Conservation (phyloP, 2,329 filamentous ascomycete genomes). For the Aspergillus japonicus region DNA sequence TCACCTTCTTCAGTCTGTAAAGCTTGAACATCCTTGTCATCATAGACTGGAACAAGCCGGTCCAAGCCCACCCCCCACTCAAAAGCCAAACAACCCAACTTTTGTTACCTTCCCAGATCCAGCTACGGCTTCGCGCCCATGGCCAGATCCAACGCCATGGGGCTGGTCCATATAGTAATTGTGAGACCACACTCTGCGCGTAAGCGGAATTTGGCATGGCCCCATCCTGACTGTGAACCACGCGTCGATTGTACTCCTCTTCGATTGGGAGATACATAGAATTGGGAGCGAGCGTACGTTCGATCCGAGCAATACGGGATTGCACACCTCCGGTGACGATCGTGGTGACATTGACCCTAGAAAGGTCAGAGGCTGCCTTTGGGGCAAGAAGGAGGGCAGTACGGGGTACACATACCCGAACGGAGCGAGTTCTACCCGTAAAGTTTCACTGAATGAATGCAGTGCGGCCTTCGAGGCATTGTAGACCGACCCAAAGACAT, state of each 20-base stretch:
- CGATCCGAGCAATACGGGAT: slow-evolving; percentile 56
- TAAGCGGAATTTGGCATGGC: slow-evolving; percentile 55
- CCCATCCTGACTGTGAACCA: slow-evolving; percentile 54
- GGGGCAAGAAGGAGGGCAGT: not conserved
- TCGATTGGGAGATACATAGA: slow-evolving; percentile 55
- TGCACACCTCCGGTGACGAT: slow-evolving; percentile 61
- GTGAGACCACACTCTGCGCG: slow-evolving; percentile 54
- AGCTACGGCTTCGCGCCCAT: slow-evolving; percentile 36
- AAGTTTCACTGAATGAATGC: slow-evolving; percentile 57
- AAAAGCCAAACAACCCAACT: slow-evolving; percentile 54
- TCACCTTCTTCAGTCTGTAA: slow-evolving; percentile 42
- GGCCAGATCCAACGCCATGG: slow-evolving; percentile 54
- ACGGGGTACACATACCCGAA: slow-evolving; percentile 34
- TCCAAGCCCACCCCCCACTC: slow-evolving; percentile 48
- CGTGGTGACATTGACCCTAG: slow-evolving; percentile 52
- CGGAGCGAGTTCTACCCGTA: slow-evolving; percentile 58
- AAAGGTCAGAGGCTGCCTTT: not conserved
- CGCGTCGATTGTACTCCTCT: slow-evolving; percentile 51
- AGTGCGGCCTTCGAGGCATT: slow-evolving; percentile 61
- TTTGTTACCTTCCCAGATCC: slow-evolving; percentile 53
- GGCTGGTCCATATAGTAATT: slow-evolving; percentile 50
- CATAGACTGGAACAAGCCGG: slow-evolving; percentile 39
- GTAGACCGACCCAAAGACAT: slow-evolving; percentile 51
- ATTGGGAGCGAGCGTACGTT: slow-evolving; percentile 48
- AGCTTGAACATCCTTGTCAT: slow-evolving; percentile 55